Base-by-base conservation (phyloP, 2,329 filamentous ascomycete genomes). In the Ramichloridium luteum region DNA sequence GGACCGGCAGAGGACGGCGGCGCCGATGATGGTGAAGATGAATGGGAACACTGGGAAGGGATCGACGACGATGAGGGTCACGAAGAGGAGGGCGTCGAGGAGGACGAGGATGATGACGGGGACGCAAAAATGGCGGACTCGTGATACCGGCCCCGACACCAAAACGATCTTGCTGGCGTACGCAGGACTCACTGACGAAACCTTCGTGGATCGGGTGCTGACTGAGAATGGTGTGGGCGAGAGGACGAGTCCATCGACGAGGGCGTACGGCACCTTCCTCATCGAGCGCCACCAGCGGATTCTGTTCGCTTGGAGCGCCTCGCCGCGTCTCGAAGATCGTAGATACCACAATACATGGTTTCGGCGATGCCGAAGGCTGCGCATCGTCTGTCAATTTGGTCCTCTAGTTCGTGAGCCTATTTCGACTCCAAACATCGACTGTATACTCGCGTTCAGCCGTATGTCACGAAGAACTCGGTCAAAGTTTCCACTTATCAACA, bases 1-100 rank as follows among this genome's bases (percentile, higher is more conserved):
- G 65, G 63, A 14, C 58, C 60, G 13, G 20, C 20, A n/a, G 52
- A 57, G 25, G 55, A 55, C 13, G 58, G 58, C 11, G 58, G 61
- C 15, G 58, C 60, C 22, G 59, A 58, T 28, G 59, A 55, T 13
- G 57, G 51, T 32, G 55, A 58, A 5, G 58, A 56, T 28, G 48
- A 50, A 26, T 48, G 44, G 33, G 56, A 47, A 29, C 50, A 55
- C 26, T 51, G 41, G 49, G 48, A 48, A 10, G 49, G 49, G 4
- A 49, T 51, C 29, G 56, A 55, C 10, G 53, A 53, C n/a, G 49
- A 43, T 27, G 57, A 58, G 8, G 54, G 51, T 6, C 52, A 51
- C n/a, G 44, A 48, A 16, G 45, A 47, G 33, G 49, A 55, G 28
- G 47, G 47, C 10, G 49, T 23, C 8, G 54, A 51, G 5, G 53